phyloP scores from a whole-genome alignment of 2,329 filamentous ascomycete genomes.

The Aspergillus carbonarius region DNA sequence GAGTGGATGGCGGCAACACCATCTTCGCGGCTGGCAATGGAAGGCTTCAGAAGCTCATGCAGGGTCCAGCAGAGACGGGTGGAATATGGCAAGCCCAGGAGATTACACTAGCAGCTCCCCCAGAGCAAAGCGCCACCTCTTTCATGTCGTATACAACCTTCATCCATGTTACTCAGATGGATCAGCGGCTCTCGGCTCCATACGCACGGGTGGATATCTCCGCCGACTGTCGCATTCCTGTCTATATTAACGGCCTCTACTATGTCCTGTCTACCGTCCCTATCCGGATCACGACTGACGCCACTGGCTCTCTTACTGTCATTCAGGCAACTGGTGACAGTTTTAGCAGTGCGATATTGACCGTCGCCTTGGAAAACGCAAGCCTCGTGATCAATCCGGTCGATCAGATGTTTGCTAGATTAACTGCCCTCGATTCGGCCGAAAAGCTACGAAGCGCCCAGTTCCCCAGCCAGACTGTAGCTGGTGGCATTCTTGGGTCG shows the following conservation, averaged over 20 bases:
- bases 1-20: slow-evolving; percentile 10
- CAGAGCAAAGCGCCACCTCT: not conserved
- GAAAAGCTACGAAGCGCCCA: no score
- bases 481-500: no score
- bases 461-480: no score
- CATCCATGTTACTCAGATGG: not conserved
- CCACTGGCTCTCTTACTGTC: not conserved
- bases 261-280: not conserved
- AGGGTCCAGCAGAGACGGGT: not conserved
- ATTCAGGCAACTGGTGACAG: not conserved
- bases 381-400: no score
- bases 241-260: slow-evolving; percentile 10
- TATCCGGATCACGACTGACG: not conserved
- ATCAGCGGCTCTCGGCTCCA: not conserved
- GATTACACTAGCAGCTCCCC: not conserved
- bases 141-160: slow-evolving; percentile 7
- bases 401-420: no score
- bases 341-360: no score
- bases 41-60: not conserved
- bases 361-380: no score
- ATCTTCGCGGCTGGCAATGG: slow-evolving; percentile 6
- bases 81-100: slow-evolving; percentile 1
- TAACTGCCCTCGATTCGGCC: no score
- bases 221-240: not conserved
- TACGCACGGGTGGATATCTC: not conserved